These are phyloP conservation scores for Dothideomycetes sp. DNA, from an alignment of 2,329 filamentous ascomycete genomes.

Conservation along the genomic window DNA sequence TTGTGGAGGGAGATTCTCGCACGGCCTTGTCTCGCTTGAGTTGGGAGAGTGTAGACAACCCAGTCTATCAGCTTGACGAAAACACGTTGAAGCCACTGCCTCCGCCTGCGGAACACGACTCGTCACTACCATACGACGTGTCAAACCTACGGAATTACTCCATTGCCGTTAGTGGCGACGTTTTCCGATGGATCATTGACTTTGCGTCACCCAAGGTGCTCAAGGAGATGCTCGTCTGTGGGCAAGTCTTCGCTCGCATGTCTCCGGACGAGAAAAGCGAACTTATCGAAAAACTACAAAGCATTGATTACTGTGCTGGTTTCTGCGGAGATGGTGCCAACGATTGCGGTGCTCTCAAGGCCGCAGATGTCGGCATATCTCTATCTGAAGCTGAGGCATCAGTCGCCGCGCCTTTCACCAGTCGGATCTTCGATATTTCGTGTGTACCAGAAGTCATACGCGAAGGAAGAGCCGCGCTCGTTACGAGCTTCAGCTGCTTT, in stretches of 20 bases:
- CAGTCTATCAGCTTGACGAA: conserved; percentile 63
- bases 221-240: conserved; percentile 75
- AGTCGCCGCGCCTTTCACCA: conserved; percentile 96
- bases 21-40: conserved; percentile 62
- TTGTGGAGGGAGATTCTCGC: conserved; percentile 64
- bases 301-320: conserved; percentile 86
- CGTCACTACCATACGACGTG: conserved; percentile 76
- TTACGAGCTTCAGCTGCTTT: conserved; percentile 99
- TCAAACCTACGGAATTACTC: conserved; percentile 76
- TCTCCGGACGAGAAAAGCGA: conserved; percentile 98
- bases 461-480: conserved; percentile 84
- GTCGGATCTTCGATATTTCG: conserved; percentile 87
- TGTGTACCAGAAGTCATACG: conserved; percentile 89
- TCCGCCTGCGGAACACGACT: conserved; percentile 59
- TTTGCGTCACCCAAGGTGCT: conserved; percentile 74
- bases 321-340: conserved; percentile 98
- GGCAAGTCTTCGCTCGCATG: conserved; percentile 95
- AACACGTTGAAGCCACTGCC: conserved; percentile 70
- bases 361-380: conserved; percentile 93
- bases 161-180: conserved; percentile 80
- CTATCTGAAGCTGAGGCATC: conserved; percentile 95
- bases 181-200: conserved; percentile 94
- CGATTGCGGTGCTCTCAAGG: conserved; percentile 92
- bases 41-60: conserved; percentile 95
- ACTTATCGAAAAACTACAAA: conserved; percentile 91